phyloP scores from a whole-genome alignment of 805 yeast genomes.

The Schizosaccharomyces octosporus region DNA sequence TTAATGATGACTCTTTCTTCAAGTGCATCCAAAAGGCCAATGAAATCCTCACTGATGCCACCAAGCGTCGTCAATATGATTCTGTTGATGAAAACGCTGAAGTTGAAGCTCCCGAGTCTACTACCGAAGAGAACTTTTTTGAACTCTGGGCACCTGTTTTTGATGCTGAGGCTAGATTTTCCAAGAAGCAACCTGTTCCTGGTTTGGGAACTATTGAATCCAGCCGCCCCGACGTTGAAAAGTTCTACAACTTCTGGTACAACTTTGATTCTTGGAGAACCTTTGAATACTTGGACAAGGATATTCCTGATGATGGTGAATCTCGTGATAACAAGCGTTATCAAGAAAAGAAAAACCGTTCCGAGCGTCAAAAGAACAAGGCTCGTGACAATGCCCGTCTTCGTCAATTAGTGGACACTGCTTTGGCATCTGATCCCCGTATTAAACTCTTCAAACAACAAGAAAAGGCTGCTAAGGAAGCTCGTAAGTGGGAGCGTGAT shows the following conservation, averaged over 20 bases:
- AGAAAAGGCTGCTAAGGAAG: conserved; percentile 84
- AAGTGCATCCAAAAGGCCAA: conserved; percentile 87
- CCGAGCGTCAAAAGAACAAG: conserved; percentile 91
- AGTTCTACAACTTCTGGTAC: conserved; percentile 77
- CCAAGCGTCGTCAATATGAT: conserved; percentile 78
- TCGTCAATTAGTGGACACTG: conserved; percentile 67
- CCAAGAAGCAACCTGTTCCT: conserved; percentile 78
- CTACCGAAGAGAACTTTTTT: conserved; percentile 29
- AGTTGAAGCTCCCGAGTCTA: conserved; percentile 49
- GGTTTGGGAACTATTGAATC: conserved; percentile 42
- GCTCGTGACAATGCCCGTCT: conserved; percentile 87
- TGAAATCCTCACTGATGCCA: conserved; percentile 67
- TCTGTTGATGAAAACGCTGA: conserved; percentile 80
- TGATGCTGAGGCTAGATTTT: conserved; percentile 73
- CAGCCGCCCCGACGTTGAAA: conserved; percentile 52
- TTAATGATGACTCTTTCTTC: conserved; percentile 79
- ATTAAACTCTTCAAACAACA: conserved; percentile 77
- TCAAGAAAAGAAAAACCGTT: conserved; percentile 89
- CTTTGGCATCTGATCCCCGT: conserved; percentile 79
- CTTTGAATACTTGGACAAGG: conserved; percentile 94
- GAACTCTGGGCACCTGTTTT: conserved; percentile 86
- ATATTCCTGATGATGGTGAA: conserved; percentile 95
- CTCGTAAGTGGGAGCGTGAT: conserved; percentile 90
- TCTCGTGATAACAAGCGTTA: conserved; percentile 98
- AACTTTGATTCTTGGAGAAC: conserved; percentile 95